These are phyloP conservation scores for Oryza brachyantha DNA, from an alignment of 176 grass and related monocot genomes.

Conservation along the genomic window DNA sequence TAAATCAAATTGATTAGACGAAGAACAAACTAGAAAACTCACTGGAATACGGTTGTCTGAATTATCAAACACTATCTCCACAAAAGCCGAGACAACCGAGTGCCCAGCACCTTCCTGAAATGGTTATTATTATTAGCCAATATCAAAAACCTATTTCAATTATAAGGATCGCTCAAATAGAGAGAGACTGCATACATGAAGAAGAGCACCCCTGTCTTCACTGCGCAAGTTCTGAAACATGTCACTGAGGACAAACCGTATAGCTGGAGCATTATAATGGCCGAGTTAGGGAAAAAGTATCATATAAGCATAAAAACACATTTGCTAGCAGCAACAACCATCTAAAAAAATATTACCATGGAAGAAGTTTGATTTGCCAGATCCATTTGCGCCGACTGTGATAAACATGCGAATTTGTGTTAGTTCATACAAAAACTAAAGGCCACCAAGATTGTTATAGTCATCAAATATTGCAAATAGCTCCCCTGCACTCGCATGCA, in stretches of 20 bases:
- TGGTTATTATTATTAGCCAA: conserved; percentile 38
- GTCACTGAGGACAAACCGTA: conserved; percentile 97
- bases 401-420: conserved; percentile 27
- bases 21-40: conserved; percentile 38
- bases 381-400: conserved; percentile 99
- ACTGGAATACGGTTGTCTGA: conserved; percentile 97
- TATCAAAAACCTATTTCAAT: conserved; percentile 26
- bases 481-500: not conserved
- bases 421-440: conserved; percentile 7
- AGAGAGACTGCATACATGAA: conserved; percentile 71
- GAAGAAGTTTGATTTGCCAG: conserved; percentile 98
- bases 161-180: conserved; percentile 30
- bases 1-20: conserved; percentile 1
- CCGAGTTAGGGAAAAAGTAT: conserved; percentile 4
- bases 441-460: not conserved
- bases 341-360: conserved; percentile 62
- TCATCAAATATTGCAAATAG: not conserved
- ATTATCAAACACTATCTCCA: conserved; percentile 98
- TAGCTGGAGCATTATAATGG: conserved; percentile 63
- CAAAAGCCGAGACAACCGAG: conserved; percentile 98
- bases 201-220: conserved; percentile 92
- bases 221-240: conserved; percentile 89
- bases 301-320: not conserved
- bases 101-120: conserved; percentile 97
- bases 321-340: not conserved